Base-by-base conservation (phyloP, 768 basidiomycete genomes). In the Lanmaoa rubissima region DNA sequence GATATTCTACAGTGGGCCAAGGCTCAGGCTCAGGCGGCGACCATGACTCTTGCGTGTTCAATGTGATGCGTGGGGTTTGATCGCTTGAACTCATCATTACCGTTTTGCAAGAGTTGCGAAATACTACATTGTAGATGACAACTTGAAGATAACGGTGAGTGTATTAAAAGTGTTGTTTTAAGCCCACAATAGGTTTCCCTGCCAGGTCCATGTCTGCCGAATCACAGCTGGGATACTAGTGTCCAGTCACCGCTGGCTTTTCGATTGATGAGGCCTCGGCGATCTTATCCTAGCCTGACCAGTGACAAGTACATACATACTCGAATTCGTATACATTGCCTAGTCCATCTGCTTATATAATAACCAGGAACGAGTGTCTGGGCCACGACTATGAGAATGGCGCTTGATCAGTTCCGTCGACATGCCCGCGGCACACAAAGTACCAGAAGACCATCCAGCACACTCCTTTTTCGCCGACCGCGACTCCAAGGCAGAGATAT, bases 371-470 rank as follows among this genome's bases (percentile, higher is more conserved):
- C 34, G 41, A 35, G 17, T 13, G 1, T 13, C 21, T 16, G 4
- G 8, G 28, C 35, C 41, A 28, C 39, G 53, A 13, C 31, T 14
- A 46, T 53, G 57, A 46, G 44, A 56, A 47, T 34, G 28, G 35
- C 45, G 19, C 50, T 58, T 48, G 43, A 28, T 51, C 16, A 3
- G 13, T 40, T 45, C 46, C 54, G 34, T 46, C 55, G 35, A 58
- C 57, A 73, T 71, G 71, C 65, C 69, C 9, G 54, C 63, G 24
- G 60, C 58, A 12, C 61, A 64, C 48, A 61, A 50, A 48, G 59
- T 71, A 34, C 69, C 70, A n/a, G 54, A 64, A 19, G 14, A 50
- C 34, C 70, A 71, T n/a, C 67, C 69, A 12, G 62, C 63, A 28
- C 58, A 43, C 40, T 42, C 61, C 4, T 68, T 71, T 51, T 42